phyloP scores from a whole-genome alignment of 129 eudicot genomes.

The Solidago caesia region DNA sequence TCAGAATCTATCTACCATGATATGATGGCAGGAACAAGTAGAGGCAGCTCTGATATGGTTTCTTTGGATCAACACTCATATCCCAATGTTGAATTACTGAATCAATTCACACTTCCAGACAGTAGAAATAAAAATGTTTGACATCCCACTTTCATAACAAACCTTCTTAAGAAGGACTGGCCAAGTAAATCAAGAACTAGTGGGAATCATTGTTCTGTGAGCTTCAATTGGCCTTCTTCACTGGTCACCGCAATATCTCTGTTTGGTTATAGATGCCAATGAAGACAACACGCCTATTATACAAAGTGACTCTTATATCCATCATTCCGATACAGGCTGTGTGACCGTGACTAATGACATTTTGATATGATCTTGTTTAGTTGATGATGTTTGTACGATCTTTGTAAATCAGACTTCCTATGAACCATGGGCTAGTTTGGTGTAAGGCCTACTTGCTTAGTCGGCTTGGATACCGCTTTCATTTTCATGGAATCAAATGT shows the following conservation, averaged over 20 bases:
- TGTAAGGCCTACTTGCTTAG: not conserved
- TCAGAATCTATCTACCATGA: conserved; percentile 33
- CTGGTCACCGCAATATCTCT: not conserved
- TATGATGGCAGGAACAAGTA: conserved; percentile 22
- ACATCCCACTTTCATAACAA: conserved; percentile 10
- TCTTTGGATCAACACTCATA: conserved; percentile 33
- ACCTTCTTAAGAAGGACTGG: conserved; percentile 9
- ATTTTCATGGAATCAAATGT: conserved; percentile 9
- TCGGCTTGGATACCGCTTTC: not conserved
- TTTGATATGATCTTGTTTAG: not conserved
- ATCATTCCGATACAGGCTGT: not conserved
- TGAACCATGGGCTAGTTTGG: conserved; percentile 12
- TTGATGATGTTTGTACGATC: not conserved
- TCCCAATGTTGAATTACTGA: conserved; percentile 16
- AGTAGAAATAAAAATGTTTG: not conserved
- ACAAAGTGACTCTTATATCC: not conserved
- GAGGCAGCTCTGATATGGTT: conserved; percentile 22
- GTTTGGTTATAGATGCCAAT: not conserved
- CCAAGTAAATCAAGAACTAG: conserved; percentile 1
- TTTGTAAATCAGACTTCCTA: not conserved
- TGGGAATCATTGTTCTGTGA: not conserved
- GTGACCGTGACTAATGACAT: not conserved
- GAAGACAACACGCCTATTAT: not conserved
- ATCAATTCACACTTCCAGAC: conserved; percentile 27
- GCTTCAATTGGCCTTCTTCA: conserved; percentile 1